phyloP scores from a whole-genome alignment of 345 rosid genomes.

The Sisymbrium altissimum region DNA sequence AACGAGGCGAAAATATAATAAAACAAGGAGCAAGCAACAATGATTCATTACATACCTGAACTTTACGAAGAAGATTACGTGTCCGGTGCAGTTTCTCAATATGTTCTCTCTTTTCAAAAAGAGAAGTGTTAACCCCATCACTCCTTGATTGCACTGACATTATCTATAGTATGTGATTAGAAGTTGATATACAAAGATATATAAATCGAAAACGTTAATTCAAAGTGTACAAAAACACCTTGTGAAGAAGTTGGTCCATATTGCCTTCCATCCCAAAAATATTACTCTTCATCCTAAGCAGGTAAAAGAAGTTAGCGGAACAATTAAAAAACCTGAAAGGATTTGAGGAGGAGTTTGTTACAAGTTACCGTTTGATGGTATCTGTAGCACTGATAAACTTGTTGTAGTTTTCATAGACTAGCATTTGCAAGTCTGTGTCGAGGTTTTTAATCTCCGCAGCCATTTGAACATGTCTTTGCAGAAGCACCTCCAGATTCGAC shows the following conservation, averaged over 20 bases:
- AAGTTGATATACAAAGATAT: neutral
- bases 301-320: too few species aligned
- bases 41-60: constrained; percentile 59
- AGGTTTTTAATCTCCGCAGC: constrained; percentile 98
- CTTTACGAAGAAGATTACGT: constrained; percentile 93
- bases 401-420: constrained; percentile 93
- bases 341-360: constrained; percentile 1
- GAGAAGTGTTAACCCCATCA: constrained; percentile 91
- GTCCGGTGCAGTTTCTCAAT: constrained; percentile 96
- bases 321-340: constrained; percentile 11
- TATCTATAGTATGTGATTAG: constrained; percentile 44
- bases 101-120: constrained; percentile 92
- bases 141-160: constrained; percentile 96
- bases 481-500: constrained; percentile 80
- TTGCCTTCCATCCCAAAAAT: constrained; percentile 96
- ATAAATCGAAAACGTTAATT: neutral
- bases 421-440: constrained; percentile 97
- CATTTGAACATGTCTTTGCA: constrained; percentile 92
- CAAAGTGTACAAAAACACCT: constrained; percentile 41
- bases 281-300: constrained; percentile 90
- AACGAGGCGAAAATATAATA: neutral
- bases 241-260: constrained; percentile 92
- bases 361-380: constrained; percentile 82
- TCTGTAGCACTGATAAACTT: constrained; percentile 99
- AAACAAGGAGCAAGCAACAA: constrained; percentile 4